A percentile compares a stretch with the other conserved stretches of the same genome.
These are phyloP conservation scores for Claviceps arundinis DNA, from an alignment of 2,329 filamentous ascomycete species.

Conservation along the genomic window DNA sequence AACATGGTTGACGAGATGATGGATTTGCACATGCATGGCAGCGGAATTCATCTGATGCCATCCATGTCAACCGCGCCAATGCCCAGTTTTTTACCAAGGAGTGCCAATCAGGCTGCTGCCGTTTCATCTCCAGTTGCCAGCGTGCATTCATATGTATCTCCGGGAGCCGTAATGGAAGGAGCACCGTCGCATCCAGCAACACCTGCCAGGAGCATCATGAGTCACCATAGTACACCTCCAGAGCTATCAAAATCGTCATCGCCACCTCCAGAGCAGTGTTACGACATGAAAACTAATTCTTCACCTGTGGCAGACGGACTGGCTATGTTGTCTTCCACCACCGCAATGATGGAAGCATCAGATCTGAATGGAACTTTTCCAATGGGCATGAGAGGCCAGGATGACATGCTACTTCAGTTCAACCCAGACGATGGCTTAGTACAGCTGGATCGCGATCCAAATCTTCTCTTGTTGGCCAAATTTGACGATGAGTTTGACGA, in stretches of 20 bases:
- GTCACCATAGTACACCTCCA: constrained; percentile 44
- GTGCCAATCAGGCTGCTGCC: constrained; percentile 20
- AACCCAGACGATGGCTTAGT: constrained; percentile 29
- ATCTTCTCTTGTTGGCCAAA: constrained; percentile 37
- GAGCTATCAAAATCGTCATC: constrained; percentile 49
- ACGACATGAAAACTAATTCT: constrained; percentile 30
- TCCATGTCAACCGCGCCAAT: constrained; percentile 34
- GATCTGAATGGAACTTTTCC: constrained; percentile 20
- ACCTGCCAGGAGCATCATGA: constrained; percentile 36
- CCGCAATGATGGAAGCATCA: constrained; percentile 20
- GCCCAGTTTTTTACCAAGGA: constrained; percentile 18
- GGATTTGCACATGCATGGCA: constrained; percentile 24
- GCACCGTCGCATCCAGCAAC: constrained; percentile 27
- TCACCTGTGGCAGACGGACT: constrained; percentile 19
- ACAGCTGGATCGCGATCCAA: constrained; percentile 31
- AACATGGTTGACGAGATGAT: constrained; percentile 35
- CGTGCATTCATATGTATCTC: constrained; percentile 33
- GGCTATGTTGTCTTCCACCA: constrained; percentile 15
- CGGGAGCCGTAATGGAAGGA: constrained; percentile 28
- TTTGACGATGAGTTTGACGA: constrained; percentile 41
- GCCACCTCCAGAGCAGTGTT: constrained; percentile 35
- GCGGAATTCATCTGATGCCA: constrained; percentile 14
- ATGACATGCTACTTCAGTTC: constrained; percentile 31
- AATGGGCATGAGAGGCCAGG: constrained; percentile 23
- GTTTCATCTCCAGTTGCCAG: constrained; percentile 27